Conservation (phyloP, 345 rosid genomes). For the Eucalyptus sp. region DNA sequence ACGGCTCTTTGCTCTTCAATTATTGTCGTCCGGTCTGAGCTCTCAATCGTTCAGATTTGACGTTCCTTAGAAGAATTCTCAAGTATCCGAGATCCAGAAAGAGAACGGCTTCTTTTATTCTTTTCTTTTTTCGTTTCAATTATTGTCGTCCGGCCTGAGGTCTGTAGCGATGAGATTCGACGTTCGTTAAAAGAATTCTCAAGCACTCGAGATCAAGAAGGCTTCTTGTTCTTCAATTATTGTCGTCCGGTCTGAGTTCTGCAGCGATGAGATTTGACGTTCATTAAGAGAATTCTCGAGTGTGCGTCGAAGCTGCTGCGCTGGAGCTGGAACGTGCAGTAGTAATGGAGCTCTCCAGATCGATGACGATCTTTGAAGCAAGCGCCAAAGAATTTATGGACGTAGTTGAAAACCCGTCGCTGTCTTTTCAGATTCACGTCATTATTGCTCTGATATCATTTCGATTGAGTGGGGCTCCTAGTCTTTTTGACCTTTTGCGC, state of each 20-base stretch:
- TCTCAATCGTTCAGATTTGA: not conserved
- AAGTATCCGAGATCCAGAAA: not conserved
- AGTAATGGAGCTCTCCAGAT: not conserved
- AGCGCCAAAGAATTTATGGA: not conserved
- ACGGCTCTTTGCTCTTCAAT: not conserved
- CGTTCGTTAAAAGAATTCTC: not conserved
- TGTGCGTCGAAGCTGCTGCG: not conserved
- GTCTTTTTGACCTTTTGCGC: not conserved
- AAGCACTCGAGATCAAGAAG: not conserved
- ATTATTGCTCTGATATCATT: not conserved
- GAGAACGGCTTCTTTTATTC: not conserved
- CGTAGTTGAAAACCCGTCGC: not conserved
- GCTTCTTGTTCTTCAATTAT: not conserved
- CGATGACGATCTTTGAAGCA: not conserved
- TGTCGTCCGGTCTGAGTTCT: not conserved
- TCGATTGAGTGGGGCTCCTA: not conserved
- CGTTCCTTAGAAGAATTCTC: not conserved
- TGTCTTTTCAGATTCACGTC: not conserved
- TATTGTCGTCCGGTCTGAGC: not conserved
- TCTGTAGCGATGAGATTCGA: not conserved
- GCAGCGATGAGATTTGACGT: not conserved
- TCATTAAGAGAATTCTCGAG: not conserved
- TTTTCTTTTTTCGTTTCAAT: too few species aligned
- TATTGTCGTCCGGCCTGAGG: not conserved
- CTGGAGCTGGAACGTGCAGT: not conserved